Evolutionary conservation across 345 rosid species (phyloP).

Genomic region (Boechera retrofracta): DNA sequence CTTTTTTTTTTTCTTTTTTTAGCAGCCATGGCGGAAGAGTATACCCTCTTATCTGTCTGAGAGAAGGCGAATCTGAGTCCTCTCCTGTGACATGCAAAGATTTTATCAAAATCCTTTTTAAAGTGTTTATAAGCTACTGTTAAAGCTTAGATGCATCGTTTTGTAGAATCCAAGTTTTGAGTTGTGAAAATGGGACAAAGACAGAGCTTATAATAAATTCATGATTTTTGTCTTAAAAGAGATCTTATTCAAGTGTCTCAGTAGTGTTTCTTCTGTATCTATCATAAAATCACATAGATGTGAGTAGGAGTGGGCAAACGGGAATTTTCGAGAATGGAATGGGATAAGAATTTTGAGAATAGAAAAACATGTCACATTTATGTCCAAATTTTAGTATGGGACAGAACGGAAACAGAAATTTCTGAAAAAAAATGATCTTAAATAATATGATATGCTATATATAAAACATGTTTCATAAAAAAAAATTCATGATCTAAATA

Average conservation of each 20-base stretch:
- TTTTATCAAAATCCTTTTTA: background rate
- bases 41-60: slow-evolving; percentile 37
- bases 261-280: background rate
- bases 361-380: too few species aligned
- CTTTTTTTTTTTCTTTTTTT: too few species aligned
- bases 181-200: background rate
- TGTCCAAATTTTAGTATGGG: too few species aligned
- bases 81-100: slow-evolving; percentile 17
- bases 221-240: background rate
- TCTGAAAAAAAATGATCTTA: too few species aligned
- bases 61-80: slow-evolving; percentile 59
- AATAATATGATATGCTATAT: too few species aligned
- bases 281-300: background rate
- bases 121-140: background rate
- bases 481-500: too few species aligned
- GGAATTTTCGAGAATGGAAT: too few species aligned
- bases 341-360: too few species aligned
- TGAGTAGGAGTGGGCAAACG: too few species aligned
- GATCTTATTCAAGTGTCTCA: background rate
- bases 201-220: background rate
- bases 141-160: background rate
- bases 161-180: background rate
- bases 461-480: too few species aligned
- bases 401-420: too few species aligned
- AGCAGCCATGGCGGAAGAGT: slow-evolving; percentile 47